Evolutionary conservation across 164 flowering plant genomes (phyloP).

Genomic region (Umbellularia californica): DNA sequence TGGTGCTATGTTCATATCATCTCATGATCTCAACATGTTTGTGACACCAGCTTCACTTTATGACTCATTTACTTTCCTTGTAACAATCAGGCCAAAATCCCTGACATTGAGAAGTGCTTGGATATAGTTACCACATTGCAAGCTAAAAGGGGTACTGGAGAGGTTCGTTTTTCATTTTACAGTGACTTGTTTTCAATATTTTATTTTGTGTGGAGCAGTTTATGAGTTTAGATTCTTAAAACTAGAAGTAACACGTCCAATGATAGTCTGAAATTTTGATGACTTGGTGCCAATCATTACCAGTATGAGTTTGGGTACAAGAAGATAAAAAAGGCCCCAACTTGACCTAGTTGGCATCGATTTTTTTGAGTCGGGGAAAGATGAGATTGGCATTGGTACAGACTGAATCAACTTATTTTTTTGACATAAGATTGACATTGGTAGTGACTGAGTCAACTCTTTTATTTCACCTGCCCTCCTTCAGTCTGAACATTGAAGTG

Average conservation of each 20-base stretch:
- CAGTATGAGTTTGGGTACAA: too few relatives aligned
- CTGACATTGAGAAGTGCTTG: slow-evolving; percentile 93
- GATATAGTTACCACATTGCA: slow-evolving; percentile 82
- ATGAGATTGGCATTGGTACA: too few relatives aligned
- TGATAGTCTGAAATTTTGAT: background rate
- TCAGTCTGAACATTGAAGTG: too few relatives aligned
- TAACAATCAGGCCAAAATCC: slow-evolving; percentile 69
- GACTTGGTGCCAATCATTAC: too few relatives aligned
- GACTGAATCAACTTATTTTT: too few relatives aligned
- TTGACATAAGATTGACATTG: too few relatives aligned
- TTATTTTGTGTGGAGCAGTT: background rate
- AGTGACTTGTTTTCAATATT: background rate
- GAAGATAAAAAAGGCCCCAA: too few relatives aligned
- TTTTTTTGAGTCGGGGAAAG: too few relatives aligned
- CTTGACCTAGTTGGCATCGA: too few relatives aligned
- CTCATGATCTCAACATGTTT: background rate
- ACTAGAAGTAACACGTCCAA: background rate
- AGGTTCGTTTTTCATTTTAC: slow-evolving; percentile 57
- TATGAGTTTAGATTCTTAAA: background rate
- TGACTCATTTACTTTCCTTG: background rate
- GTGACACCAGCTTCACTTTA: background rate
- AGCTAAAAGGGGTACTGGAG: slow-evolving; percentile 84
- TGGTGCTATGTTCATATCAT: background rate
- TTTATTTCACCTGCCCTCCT: too few relatives aligned
- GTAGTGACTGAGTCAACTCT: too few relatives aligned